A percentile compares a stretch with the other conserved stretches of the same genome.
These are phyloP conservation scores for Amanita bisporigera DNA, from an alignment of 1,284 basidiomycete genomes.

Conservation along the genomic window DNA sequence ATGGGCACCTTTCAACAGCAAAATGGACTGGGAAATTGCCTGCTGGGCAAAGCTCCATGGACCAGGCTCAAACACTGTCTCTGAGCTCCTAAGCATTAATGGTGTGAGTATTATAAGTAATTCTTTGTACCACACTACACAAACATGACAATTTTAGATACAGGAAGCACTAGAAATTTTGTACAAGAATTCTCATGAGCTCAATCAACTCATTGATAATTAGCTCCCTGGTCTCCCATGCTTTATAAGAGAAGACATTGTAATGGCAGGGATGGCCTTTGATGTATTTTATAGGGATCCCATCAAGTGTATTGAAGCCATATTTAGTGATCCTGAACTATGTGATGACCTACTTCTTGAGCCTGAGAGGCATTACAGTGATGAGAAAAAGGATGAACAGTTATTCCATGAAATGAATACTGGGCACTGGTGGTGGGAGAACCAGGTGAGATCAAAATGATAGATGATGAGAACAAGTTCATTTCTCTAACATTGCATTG, in stretches of 20 bases:
- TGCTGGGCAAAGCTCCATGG: slow-evolving; percentile 43
- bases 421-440: not conserved
- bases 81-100: slow-evolving; percentile 37
- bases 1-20: slow-evolving; percentile 1
- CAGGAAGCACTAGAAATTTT: slow-evolving; percentile 23
- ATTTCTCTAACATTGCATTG: too few relatives aligned
- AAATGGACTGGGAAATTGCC: slow-evolving; percentile 44
- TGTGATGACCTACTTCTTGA: not conserved
- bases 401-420: not conserved
- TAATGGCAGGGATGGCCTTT: slow-evolving; percentile 29
- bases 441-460: not conserved
- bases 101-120: slow-evolving; percentile 40
- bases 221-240: slow-evolving; percentile 27
- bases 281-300: slow-evolving; percentile 38
- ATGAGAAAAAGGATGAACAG: not conserved
- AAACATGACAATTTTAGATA: slow-evolving; percentile 15
- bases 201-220: slow-evolving; percentile 30
- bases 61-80: slow-evolving; percentile 37
- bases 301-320: slow-evolving; percentile 32
- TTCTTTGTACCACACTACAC: not conserved
- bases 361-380: not conserved
- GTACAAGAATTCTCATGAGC: slow-evolving; percentile 24
- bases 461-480: not conserved
- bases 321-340: slow-evolving; percentile 37
- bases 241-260: slow-evolving; percentile 29